These are phyloP conservation scores for Zygosaccharomyces gambellarensis DNA, from an alignment of 805 yeast genomes.

Conservation along the genomic window DNA sequence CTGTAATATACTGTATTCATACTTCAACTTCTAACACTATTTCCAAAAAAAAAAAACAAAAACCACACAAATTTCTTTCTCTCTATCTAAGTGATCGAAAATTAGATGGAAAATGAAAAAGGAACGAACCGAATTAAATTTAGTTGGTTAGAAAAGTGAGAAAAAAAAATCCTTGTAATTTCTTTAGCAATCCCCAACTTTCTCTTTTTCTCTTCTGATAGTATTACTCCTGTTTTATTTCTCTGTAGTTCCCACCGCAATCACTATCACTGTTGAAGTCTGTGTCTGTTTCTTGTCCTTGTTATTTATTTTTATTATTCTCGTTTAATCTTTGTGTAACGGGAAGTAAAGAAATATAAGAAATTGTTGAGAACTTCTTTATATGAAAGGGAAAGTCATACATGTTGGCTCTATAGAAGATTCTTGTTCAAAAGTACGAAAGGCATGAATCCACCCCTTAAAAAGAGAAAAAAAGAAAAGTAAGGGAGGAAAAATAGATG, in stretches of 20 bases:
- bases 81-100: not conserved
- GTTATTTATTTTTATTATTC: not conserved
- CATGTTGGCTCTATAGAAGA: not conserved
- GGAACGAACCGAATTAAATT: not conserved
- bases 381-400: not conserved
- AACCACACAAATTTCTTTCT: not conserved
- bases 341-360: not conserved
- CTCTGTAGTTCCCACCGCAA: not conserved
- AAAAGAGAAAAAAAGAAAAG: not conserved
- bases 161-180: not conserved
- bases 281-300: not conserved
- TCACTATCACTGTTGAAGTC: not conserved
- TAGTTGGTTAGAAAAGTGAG: too few relatives aligned
- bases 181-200: not conserved
- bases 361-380: not conserved
- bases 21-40: not conserved
- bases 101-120: not conserved
- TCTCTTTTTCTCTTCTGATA: not conserved
- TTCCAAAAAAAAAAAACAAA: not conserved
- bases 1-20: constrained; percentile 21
- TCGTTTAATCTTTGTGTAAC: not conserved
- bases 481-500: too few relatives aligned
- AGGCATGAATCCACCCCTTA: too few relatives aligned
- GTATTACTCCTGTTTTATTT: not conserved
- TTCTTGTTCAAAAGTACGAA: too few relatives aligned